These are phyloP conservation scores for Colletotrichum tabaci DNA, from an alignment of 2,329 filamentous ascomycete genomes.

Conservation along the genomic window DNA sequence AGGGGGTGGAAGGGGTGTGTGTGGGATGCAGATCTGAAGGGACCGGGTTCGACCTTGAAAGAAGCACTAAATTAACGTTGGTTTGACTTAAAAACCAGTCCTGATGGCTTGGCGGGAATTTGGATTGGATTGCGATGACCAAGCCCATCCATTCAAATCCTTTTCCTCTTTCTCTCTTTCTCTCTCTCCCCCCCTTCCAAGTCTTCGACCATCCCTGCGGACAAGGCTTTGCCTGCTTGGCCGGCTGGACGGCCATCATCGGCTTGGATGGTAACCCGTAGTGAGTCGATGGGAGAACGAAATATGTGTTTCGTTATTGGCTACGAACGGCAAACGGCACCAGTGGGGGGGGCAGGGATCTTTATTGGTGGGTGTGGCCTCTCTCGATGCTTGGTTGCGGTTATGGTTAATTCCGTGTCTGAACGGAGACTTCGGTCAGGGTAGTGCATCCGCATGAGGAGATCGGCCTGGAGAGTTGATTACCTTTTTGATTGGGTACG, in stretches of 20 bases:
- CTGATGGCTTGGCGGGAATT: conserved; percentile 20
- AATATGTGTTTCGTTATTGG: neutral
- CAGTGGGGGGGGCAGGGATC: neutral
- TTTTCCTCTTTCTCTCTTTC: neutral
- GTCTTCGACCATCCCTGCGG: neutral
- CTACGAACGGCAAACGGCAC: neutral
- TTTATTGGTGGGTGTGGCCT: neutral
- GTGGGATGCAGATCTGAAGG: neutral
- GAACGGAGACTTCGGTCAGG: conserved; percentile 1
- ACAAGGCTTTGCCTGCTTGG: neutral
- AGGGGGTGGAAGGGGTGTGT: neutral
- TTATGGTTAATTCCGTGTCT: conserved; percentile 17
- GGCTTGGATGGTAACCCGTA: neutral
- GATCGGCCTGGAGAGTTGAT: neutral
- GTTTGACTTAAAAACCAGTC: conserved; percentile 23
- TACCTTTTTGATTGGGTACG: conserved; percentile 31
- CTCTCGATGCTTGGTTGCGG: conserved; percentile 5
- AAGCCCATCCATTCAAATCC: neutral
- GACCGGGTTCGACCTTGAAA: neutral
- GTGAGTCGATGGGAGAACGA: neutral
- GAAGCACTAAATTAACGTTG: conserved; percentile 39
- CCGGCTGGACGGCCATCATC: neutral
- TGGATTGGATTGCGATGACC: neutral
- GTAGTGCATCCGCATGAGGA: no score
- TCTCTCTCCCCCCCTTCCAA: neutral